phyloP scores from a whole-genome alignment of 169 alveolate genomes.

The Neospora caninum region DNA sequence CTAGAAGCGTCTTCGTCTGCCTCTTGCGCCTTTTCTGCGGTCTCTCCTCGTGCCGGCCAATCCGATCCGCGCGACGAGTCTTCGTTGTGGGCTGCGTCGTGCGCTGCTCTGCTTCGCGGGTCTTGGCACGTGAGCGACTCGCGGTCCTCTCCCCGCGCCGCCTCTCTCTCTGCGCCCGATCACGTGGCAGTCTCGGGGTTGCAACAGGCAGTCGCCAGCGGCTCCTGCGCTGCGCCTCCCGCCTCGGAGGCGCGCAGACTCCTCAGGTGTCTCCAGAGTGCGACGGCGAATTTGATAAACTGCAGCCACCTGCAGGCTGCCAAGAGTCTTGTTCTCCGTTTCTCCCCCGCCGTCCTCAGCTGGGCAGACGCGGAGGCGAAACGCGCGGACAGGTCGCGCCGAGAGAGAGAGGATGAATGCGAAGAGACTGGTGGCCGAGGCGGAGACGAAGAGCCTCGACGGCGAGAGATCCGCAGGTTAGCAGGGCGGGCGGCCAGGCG shows the following conservation, averaged over 20 bases:
- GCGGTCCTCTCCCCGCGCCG: too few species aligned
- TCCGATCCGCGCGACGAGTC: not conserved
- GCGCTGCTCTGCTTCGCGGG: not conserved
- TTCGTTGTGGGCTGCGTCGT: not conserved
- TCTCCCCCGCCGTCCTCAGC: not conserved
- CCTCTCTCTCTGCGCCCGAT: not conserved
- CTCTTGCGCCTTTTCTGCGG: not conserved
- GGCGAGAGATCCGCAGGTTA: not conserved
- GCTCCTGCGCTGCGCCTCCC: not conserved
- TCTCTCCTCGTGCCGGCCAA: not conserved
- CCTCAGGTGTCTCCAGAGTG: slow-evolving; percentile 1
- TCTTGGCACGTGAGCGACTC: not conserved
- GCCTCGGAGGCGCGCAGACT: not conserved
- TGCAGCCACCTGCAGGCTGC: not conserved
- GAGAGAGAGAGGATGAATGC: not conserved
- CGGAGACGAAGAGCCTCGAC: not conserved
- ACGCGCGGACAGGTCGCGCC: not conserved
- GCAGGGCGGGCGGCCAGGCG: not conserved
- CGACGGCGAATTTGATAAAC: not conserved
- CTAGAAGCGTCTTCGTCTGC: not conserved
- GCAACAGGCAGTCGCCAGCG: not conserved
- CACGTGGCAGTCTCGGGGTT: not conserved
- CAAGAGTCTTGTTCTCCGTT: not conserved
- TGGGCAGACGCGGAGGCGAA: not conserved
- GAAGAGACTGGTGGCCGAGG: not conserved